Evolutionary conservation across 2,329 filamentous ascomycete species (phyloP).

Genomic region (Penicillium hesseltinei): DNA sequence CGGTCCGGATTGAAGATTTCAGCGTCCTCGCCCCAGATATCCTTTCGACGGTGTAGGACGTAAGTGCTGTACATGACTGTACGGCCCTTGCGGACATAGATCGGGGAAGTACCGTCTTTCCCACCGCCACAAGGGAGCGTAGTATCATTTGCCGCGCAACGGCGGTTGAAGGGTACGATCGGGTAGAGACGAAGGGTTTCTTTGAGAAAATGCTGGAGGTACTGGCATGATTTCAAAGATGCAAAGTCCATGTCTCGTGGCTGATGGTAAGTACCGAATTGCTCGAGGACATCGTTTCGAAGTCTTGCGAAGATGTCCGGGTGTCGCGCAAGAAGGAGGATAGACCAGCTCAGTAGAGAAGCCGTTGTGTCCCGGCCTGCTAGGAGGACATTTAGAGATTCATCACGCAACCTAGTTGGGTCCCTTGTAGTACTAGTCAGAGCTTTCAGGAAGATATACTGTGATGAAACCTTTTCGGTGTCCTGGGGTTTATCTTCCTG

Average conservation of each 20-base stretch:
- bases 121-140: constrained; percentile 11
- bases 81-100: constrained; percentile 12
- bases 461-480: background rate
- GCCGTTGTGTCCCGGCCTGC: constrained; percentile 78
- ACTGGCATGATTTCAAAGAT: background rate
- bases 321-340: constrained; percentile 73
- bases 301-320: constrained; percentile 64
- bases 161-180: constrained; percentile 26
- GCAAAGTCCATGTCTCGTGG: constrained; percentile 7
- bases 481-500: background rate
- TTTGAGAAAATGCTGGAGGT: background rate
- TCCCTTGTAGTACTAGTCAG: background rate
- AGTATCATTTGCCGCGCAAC: constrained; percentile 11
- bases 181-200: constrained; percentile 18
- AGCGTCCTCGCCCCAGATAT: constrained; percentile 48
- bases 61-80: constrained; percentile 16
- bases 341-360: constrained; percentile 68
- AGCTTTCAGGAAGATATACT: constrained; percentile 1
- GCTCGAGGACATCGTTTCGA: constrained; percentile 64
- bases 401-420: constrained; percentile 56
- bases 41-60: constrained; percentile 49
- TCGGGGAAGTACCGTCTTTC: background rate
- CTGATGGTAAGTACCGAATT: constrained; percentile 53
- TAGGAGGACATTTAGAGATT: constrained; percentile 71
- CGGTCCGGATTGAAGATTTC: constrained; percentile 49